phyloP scores from a whole-genome alignment of 2,329 filamentous ascomycete genomes.

The Stagonosporopsis rhizophila region DNA sequence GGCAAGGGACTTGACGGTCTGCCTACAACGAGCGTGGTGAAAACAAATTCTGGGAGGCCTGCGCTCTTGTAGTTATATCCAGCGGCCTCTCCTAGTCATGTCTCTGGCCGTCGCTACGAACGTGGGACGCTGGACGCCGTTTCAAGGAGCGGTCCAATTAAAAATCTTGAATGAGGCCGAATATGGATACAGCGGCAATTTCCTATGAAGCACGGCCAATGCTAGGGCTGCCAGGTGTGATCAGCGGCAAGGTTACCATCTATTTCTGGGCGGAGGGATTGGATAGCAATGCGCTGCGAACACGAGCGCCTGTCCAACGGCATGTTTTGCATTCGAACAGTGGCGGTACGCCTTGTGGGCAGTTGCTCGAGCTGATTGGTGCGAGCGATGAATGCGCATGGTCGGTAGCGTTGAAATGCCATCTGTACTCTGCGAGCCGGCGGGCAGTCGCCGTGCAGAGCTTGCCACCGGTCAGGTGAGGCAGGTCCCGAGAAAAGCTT shows the following conservation, averaged over 20 bases:
- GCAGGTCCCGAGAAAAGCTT: conserved; percentile 28
- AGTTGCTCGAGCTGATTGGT: conserved; percentile 15
- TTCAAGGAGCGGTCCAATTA: conserved; percentile 13
- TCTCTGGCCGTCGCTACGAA: conserved; percentile 18
- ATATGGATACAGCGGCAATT: conserved; percentile 38
- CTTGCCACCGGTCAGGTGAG: conserved; percentile 8
- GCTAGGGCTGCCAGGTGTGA: conserved; percentile 26
- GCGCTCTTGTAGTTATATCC: conserved; percentile 31
- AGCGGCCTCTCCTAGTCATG: conserved; percentile 23
- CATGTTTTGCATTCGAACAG: conserved; percentile 14
- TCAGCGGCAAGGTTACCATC: conserved; percentile 30
- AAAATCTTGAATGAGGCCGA: conserved; percentile 14
- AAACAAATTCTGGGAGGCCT: conserved; percentile 23
- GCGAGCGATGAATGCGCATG: not conserved
- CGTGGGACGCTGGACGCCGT: conserved; percentile 22
- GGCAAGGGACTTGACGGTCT: conserved; percentile 35
- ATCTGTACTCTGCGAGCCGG: not conserved
- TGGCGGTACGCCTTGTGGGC: not conserved
- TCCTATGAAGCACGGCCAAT: conserved; percentile 33
- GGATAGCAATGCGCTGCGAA: conserved; percentile 19
- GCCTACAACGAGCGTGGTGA: conserved; percentile 35
- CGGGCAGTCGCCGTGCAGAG: conserved; percentile 7
- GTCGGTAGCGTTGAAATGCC: not conserved
- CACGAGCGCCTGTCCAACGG: conserved; percentile 17
- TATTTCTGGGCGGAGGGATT: conserved; percentile 38